phyloP scores from a whole-genome alignment of 2,329 filamentous ascomycete species.

The Scedosporium boydii region DNA sequence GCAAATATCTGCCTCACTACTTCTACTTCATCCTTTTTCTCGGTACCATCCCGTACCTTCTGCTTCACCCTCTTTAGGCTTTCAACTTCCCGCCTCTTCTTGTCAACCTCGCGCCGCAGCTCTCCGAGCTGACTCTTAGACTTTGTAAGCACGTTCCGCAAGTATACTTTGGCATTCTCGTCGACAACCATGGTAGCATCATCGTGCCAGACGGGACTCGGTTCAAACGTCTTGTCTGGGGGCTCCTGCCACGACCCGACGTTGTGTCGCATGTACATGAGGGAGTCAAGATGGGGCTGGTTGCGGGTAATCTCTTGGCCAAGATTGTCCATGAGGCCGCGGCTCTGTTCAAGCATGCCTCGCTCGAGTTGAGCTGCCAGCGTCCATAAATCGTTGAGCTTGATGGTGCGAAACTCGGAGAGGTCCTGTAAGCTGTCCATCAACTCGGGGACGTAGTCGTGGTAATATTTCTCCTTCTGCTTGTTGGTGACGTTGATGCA shows the following conservation, averaged over 20 bases:
- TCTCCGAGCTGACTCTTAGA: slow-evolving; percentile 79
- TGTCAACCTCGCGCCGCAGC: slow-evolving; percentile 72
- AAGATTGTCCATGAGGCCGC: slow-evolving; percentile 62
- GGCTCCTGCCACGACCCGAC: slow-evolving; percentile 76
- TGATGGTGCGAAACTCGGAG: slow-evolving; percentile 76
- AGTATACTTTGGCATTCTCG: slow-evolving; percentile 76
- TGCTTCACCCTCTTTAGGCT: slow-evolving; percentile 63
- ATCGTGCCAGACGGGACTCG: slow-evolving; percentile 95
- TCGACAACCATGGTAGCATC: slow-evolving; percentile 80
- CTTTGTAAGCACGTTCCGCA: slow-evolving; percentile 86
- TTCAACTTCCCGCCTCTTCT: slow-evolving; percentile 79
- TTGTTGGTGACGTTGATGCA: slow-evolving; percentile 95
- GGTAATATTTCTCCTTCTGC: slow-evolving; percentile 94
- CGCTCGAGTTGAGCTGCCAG: slow-evolving; percentile 71
- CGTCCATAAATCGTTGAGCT: slow-evolving; percentile 79
- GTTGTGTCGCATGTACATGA: slow-evolving; percentile 98
- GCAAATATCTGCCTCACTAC: slow-evolving; percentile 75
- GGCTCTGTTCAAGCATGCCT: slow-evolving; percentile 66
- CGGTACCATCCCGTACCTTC: slow-evolving; percentile 69
- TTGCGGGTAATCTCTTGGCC: slow-evolving; percentile 79
- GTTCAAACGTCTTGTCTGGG: slow-evolving; percentile 75
- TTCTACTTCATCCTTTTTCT: slow-evolving; percentile 81
- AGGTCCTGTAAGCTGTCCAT: slow-evolving; percentile 91
- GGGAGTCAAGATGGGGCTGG: slow-evolving; percentile 78
- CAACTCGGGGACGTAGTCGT: slow-evolving; percentile 90